Conservation (phyloP, 2,329 filamentous ascomycete genomes). For the Sclerotinia trifoliorum region DNA sequence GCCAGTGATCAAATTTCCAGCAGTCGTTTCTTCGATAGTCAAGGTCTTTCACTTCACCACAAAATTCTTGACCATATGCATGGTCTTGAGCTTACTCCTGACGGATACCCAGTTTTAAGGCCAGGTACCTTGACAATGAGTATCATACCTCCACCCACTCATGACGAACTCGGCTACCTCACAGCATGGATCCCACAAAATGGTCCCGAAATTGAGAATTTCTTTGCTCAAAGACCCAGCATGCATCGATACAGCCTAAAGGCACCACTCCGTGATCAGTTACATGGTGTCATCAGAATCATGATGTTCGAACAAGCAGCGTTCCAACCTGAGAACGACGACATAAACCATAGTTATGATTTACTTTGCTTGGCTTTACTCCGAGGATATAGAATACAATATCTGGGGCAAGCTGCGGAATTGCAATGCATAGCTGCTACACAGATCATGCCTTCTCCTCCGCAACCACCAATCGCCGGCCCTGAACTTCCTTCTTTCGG, state of each 20-base stretch:
- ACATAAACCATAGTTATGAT: not conserved
- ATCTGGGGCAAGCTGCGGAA: not conserved
- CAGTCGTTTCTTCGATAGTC: not conserved
- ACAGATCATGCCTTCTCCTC: not conserved
- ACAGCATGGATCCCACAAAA: not conserved
- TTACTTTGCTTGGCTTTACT: not conserved
- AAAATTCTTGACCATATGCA: not conserved
- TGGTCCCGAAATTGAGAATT: not conserved
- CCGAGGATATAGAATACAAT: not conserved
- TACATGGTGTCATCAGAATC: not conserved
- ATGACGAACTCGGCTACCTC: not conserved
- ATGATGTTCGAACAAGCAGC: not conserved
- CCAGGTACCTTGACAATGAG: not conserved
- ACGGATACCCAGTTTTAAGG: not conserved
- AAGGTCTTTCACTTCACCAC: not conserved
- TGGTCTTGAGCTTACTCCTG: not conserved
- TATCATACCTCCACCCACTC: not conserved
- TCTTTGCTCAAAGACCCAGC: not conserved
- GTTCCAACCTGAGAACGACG: too few species aligned
- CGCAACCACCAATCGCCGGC: not conserved
- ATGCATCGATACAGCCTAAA: not conserved
- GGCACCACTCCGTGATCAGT: not conserved
- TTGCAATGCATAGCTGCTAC: not conserved
- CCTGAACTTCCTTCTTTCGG: not conserved
- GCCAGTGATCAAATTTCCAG: too few species aligned